Percentiles rank a stretch among this genome's conserved stretches.
These are phyloP conservation scores for Yarrowia keelungensis DNA, from an alignment of 805 yeast genomes.

Conservation along the genomic window DNA sequence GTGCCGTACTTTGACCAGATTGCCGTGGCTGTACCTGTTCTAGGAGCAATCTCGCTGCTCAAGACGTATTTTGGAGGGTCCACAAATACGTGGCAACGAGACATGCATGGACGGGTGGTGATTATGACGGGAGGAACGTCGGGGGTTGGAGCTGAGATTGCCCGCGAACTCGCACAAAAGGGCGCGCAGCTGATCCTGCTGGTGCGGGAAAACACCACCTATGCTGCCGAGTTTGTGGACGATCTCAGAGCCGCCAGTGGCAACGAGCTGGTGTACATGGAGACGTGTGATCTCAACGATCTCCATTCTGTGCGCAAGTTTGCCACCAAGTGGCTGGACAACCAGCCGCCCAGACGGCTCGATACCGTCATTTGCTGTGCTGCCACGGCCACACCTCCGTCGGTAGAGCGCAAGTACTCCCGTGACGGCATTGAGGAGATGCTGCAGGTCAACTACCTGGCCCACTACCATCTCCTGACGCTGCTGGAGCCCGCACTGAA, in stretches of 20 bases:
- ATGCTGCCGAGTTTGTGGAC: constrained; percentile 73
- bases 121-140: constrained; percentile 34
- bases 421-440: constrained; percentile 88
- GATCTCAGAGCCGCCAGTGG: constrained; percentile 73
- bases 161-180: constrained; percentile 27
- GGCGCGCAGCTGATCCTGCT: constrained; percentile 35
- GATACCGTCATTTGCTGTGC: constrained; percentile 93
- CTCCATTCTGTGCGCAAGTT: constrained; percentile 80
- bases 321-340: constrained; percentile 94
- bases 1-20: constrained; percentile 77
- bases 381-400: constrained; percentile 77
- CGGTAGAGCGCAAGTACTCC: constrained; percentile 67
- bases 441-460: constrained; percentile 79
- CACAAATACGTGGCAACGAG: constrained; percentile 88
- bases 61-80: constrained; percentile 84
- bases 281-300: constrained; percentile 79
- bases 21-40: constrained; percentile 45
- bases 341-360: constrained; percentile 84
- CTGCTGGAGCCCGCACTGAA: constrained; percentile 82
- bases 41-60: constrained; percentile 42
- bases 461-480: constrained; percentile 80
- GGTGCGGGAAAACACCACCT: constrained; percentile 68
- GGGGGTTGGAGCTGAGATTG: constrained; percentile 28
- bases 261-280: constrained; percentile 86
- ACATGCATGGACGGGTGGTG: constrained; percentile 60